Percentiles rank a stretch among this genome's conserved stretches.
phyloP scores from a whole-genome alignment of 352 stramenopile species.

The Phytopythium kandeliae region DNA sequence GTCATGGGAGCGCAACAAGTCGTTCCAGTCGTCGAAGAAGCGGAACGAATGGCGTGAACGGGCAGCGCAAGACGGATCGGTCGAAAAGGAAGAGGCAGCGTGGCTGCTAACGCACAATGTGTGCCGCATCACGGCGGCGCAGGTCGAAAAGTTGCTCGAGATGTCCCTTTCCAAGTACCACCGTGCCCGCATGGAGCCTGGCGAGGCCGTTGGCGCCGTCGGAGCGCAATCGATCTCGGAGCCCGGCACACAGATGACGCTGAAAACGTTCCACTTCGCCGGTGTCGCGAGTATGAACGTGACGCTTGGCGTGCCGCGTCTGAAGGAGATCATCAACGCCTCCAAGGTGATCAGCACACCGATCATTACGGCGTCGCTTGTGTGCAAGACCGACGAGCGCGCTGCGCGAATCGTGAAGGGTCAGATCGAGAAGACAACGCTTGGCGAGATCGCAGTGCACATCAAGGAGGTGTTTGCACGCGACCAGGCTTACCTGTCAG shows the following conservation, averaged over 20 bases:
- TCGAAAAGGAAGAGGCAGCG: conserved; percentile 66
- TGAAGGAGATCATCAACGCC: conserved; percentile 97
- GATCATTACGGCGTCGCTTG: conserved; percentile 98
- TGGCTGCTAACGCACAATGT: conserved; percentile 88
- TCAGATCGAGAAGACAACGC: conserved; percentile 98
- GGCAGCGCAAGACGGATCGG: conserved; percentile 37
- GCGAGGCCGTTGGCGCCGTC: conserved; percentile 96
- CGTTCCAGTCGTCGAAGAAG: conserved; percentile 33
- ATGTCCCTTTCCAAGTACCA: conserved; percentile 83
- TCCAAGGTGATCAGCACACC: conserved; percentile 98
- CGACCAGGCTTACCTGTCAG: conserved; percentile 93
- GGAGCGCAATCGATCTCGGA: conserved; percentile 97
- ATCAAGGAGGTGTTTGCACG: conserved; percentile 98
- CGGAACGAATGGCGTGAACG: conserved; percentile 51
- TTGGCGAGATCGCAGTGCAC: conserved; percentile 94
- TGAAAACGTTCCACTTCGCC: conserved; percentile 99
- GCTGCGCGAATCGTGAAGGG: conserved; percentile 98
- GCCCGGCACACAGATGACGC: conserved; percentile 94
- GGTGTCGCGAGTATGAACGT: conserved; percentile 99
- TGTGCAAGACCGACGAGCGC: conserved; percentile 95
- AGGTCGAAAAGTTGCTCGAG: conserved; percentile 77
- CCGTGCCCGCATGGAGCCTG: conserved; percentile 88
- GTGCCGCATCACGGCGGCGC: conserved; percentile 83
- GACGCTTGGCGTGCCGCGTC: conserved; percentile 98
- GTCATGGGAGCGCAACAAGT: conserved; percentile 53